Evolutionary conservation across 495 filamentous ascomycete genomes (phyloP), one percentile per base, ranked within the genome.

Genomic region (Parmelia sp.): DNA sequence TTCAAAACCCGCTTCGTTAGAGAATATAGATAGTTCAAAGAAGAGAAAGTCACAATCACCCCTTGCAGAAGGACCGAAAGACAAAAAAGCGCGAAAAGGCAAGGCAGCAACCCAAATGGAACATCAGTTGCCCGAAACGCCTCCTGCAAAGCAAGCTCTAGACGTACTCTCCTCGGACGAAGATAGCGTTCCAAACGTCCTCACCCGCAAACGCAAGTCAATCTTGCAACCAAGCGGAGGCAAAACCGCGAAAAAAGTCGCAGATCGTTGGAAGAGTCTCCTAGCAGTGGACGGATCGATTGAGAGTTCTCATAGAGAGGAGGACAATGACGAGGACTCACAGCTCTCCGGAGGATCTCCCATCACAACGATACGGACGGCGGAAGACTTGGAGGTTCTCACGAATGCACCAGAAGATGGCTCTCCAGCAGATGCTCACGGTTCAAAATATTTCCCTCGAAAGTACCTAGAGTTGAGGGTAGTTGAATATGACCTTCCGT

Each of bases 201-300:
- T 64, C 62, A 72, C 42, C 58, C 73, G 53, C 58, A 70, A 70
- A 61, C 60, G 77, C 51, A 82, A 80, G 65, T 85, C 83, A 8
- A 78, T 83, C 3, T 70, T 84, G 5, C 77, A 81, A 39, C 83
- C 83, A 4, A 83, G 78, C 56, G 72, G 73, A 40, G 75, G 73
- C 68, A 80, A 68, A 75, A 77, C 42, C 73, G 78, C 69, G 72
- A 81, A 73, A 71, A 84, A 75, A 76, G 80, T 68, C 67, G 82
- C 70, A 74, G 72, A 40, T 37, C 65, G 67, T 61, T 60, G 49
- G 51, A 55, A 69, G 72, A 62, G 69, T 72, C 25, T 74, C 75
- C 29, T 55, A 36, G 49, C 47, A n/a, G 70, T 72, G 60, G 71
- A 72, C 31, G 45, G 69, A 25, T 71, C 71, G 15, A 77, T 75